phyloP scores from a whole-genome alignment of 352 stramenopile species.

The Blastocystis hominis region DNA sequence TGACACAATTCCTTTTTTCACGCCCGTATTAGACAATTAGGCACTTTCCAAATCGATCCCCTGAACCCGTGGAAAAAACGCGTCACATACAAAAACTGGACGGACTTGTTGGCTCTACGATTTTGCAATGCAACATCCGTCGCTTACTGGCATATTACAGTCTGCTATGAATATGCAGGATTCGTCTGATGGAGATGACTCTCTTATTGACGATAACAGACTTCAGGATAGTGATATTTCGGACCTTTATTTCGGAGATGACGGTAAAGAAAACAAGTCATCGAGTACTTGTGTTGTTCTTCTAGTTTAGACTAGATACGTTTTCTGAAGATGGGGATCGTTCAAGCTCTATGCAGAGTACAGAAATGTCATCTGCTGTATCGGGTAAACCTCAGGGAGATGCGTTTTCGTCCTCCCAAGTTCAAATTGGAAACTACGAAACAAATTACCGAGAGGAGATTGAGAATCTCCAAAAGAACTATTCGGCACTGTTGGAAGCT shows the following conservation, averaged over 20 bases:
- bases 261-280: background rate
- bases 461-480: background rate
- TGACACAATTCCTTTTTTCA: background rate
- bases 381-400: no score
- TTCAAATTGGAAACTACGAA: no score
- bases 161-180: slow-evolving; percentile 41
- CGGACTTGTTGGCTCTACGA: background rate
- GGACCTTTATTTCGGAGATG: background rate
- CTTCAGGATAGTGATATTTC: background rate
- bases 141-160: background rate
- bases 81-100: background rate
- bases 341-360: no score
- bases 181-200: background rate
- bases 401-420: no score
- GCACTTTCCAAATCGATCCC: no score
- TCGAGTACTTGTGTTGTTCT: no score
- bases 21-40: no score
- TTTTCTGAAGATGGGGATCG: no score
- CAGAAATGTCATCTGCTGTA: no score
- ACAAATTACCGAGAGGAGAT: background rate
- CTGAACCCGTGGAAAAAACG: background rate
- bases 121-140: background rate
- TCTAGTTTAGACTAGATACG: no score
- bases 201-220: background rate
- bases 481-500: background rate